These are phyloP conservation scores for Didymella keratinophila DNA, from an alignment of 2,329 filamentous ascomycete species.

Conservation along the genomic window DNA sequence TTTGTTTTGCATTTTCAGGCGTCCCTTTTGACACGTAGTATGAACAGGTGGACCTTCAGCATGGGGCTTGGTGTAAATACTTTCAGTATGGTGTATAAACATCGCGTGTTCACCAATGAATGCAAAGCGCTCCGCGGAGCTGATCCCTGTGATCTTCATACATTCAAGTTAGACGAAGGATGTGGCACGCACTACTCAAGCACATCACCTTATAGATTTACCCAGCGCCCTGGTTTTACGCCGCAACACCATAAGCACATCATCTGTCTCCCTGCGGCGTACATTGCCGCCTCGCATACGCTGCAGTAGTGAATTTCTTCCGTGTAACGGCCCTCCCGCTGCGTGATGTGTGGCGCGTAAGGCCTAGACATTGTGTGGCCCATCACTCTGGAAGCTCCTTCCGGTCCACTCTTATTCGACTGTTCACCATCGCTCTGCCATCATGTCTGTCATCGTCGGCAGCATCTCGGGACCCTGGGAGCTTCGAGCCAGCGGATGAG, in stretches of 20 bases:
- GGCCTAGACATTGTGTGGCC: constrained; percentile 18
- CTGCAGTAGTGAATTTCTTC: not conserved
- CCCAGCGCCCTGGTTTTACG: constrained; percentile 13
- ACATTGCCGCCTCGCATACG: not conserved
- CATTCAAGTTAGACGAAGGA: constrained; percentile 24
- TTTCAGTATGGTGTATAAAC: constrained; percentile 16
- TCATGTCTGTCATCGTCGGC: constrained; percentile 30
- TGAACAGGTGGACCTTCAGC: not conserved
- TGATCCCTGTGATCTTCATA: constrained; percentile 23
- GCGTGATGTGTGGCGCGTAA: constrained; percentile 28
- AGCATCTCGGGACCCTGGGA: constrained; percentile 36
- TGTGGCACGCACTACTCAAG: constrained; percentile 21
- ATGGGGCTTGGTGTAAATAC: constrained; percentile 8
- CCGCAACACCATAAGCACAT: constrained; percentile 22
- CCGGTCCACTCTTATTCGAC: constrained; percentile 35
- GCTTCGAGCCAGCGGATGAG: constrained; percentile 28
- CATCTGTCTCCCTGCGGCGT: constrained; percentile 2
- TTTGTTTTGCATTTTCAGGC: constrained; percentile 23
- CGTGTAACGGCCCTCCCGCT: constrained; percentile 5
- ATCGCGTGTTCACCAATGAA: constrained; percentile 17
- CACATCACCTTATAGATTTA: constrained; percentile 9
- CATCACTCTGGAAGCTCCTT: constrained; percentile 19
- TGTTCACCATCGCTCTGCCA: constrained; percentile 24
- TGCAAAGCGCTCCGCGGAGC: constrained; percentile 24
- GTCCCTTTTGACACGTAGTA: constrained; percentile 3